Conservation (phyloP, 352 stramenopile species). For the Phytophthora brassicae region DNA sequence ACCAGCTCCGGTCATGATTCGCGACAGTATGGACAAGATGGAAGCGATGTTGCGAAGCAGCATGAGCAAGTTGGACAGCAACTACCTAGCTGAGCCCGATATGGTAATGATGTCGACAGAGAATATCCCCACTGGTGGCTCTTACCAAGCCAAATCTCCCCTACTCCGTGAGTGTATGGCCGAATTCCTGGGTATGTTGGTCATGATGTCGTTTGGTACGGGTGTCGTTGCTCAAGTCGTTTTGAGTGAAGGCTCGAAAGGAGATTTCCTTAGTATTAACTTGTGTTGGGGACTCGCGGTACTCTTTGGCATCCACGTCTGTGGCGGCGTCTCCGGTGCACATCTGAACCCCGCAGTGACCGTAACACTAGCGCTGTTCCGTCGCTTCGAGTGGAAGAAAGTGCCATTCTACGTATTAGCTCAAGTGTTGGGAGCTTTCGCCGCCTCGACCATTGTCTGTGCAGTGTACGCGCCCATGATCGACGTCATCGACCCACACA, state of each 20-base stretch:
- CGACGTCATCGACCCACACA: conserved; percentile 40
- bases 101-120: conserved; percentile 32
- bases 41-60: conserved; percentile 21
- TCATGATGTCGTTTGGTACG: conserved; percentile 59
- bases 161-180: conserved; percentile 61
- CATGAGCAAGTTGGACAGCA: conserved; percentile 28
- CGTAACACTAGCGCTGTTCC: conserved; percentile 46
- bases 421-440: conserved; percentile 49
- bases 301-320: conserved; percentile 61
- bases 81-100: conserved; percentile 32
- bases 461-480: conserved; percentile 53
- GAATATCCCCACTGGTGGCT: conserved; percentile 7
- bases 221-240: conserved; percentile 60
- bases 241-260: conserved; percentile 47
- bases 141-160: conserved; percentile 33
- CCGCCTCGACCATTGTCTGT: conserved; percentile 38
- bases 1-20: conserved; percentile 11
- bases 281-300: conserved; percentile 60
- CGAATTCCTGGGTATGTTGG: conserved; percentile 59
- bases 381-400: conserved; percentile 44
- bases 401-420: conserved; percentile 30
- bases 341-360: conserved; percentile 66
- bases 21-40: conserved; percentile 26
- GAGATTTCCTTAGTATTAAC: conserved; percentile 60
- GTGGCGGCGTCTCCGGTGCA: conserved; percentile 41